phyloP scores from a whole-genome alignment of 805 yeast genomes.

The Jamesozyma gamospora region DNA sequence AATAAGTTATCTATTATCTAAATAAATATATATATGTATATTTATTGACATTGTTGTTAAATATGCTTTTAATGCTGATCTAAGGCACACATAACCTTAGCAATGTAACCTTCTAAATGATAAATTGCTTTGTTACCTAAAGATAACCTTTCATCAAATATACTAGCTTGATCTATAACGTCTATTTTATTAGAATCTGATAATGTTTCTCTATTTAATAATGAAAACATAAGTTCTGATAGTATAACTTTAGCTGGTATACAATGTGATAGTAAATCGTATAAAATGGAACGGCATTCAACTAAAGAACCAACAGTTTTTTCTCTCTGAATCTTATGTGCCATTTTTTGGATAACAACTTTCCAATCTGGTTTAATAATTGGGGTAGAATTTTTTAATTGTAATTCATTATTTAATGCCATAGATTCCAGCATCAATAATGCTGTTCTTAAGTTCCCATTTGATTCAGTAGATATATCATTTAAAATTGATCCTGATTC shows the following conservation, averaged over 20 bases:
- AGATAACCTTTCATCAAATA: constrained; percentile 76
- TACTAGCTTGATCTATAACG: constrained; percentile 51
- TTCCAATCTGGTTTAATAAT: constrained; percentile 83
- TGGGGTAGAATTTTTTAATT: constrained; percentile 37
- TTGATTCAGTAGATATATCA: constrained; percentile 44
- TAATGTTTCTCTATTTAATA: constrained; percentile 27
- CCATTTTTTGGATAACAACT: constrained; percentile 58
- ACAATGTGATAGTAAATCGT: constrained; percentile 85
- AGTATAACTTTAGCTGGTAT: constrained; percentile 81
- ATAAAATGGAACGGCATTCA: constrained; percentile 55
- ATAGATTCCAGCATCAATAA: constrained; percentile 75
- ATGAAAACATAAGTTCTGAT: constrained; percentile 45
- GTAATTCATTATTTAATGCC: constrained; percentile 53
- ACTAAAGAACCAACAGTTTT: constrained; percentile 50
- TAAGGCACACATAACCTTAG: constrained; percentile 71
- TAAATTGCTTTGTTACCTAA: constrained; percentile 83
- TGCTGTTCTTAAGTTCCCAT: constrained; percentile 70
- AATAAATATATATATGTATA: too few species aligned
- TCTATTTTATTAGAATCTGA: constrained; percentile 29
- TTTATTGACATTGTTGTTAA: too few species aligned
- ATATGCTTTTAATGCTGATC: constrained; percentile 30
- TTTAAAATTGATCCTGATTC: constrained; percentile 38
- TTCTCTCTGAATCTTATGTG: constrained; percentile 47
- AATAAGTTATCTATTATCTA: too few species aligned
- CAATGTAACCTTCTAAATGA: constrained; percentile 90